These are phyloP conservation scores for Lactarius deliciosus DNA, from an alignment of 768 basidiomycete species.

Conservation along the genomic window DNA sequence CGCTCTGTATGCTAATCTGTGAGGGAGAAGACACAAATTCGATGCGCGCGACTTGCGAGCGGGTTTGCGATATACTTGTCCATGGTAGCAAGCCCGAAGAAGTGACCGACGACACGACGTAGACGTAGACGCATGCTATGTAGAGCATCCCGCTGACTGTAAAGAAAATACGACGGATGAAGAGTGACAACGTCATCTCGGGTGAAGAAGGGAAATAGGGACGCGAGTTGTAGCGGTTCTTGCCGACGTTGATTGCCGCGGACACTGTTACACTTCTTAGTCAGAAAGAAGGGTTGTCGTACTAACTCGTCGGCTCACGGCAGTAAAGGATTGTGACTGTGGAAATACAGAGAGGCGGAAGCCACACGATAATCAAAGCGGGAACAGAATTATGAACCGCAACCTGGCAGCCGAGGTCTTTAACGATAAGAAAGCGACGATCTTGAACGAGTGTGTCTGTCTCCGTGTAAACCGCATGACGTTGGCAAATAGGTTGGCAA, in stretches of 20 bases:
- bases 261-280: constrained; percentile 12
- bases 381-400: constrained; percentile 26
- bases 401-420: constrained; percentile 29
- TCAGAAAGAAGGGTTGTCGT: constrained; percentile 1
- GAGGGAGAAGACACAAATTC: constrained; percentile 14
- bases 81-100: constrained; percentile 24
- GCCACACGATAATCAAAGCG: constrained; percentile 28
- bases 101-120: constrained; percentile 17
- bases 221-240: constrained; percentile 19
- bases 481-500: neutral
- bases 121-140: constrained; percentile 14
- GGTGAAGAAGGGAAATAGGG: constrained; percentile 18
- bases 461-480: neutral
- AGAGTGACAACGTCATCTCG: constrained; percentile 23
- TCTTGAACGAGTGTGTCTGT: constrained; percentile 29
- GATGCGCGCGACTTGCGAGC: constrained; percentile 19
- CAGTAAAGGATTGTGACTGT: constrained; percentile 23
- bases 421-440: constrained; percentile 26
- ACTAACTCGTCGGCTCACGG: constrained; percentile 14
- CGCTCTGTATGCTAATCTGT: constrained; percentile 4
- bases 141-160: constrained; percentile 25
- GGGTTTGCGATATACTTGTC: constrained; percentile 23
- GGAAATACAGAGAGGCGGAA: constrained; percentile 27
- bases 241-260: constrained; percentile 23
- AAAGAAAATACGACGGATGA: constrained; percentile 24